Evolutionary conservation across 2,329 filamentous ascomycete genomes (phyloP), one percentile per base, ranked within the genome.

Genomic region (Plectosphaerella plurivora): DNA sequence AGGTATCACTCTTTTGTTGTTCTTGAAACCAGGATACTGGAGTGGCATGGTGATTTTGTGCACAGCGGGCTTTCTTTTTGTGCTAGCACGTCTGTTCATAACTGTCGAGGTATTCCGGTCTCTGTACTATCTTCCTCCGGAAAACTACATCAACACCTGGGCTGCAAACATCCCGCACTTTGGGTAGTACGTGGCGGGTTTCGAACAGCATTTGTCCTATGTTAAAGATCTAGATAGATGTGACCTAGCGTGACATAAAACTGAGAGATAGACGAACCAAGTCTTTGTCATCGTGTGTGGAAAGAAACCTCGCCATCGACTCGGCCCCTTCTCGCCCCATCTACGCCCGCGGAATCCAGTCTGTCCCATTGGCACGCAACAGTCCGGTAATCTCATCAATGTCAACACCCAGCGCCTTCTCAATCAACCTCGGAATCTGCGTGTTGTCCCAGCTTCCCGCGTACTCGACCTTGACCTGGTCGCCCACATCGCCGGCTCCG

Each of bases 361-460:
- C 45, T 25, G 51, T 53, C n/a, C 41, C 47, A 47, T 53, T 53
- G 47, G 47, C 53, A 14, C 57, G 55, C 8, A 67, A 50, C 45
- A 56, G 55, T 52, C 53, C 55, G 2, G 62, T 67, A 10, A 65
- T 56, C 45, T 57, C 49, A 10, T 60, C 57, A 22, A 68, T 51
- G 35, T 61, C 55, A 9, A 68, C 53, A 2, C 56, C 54, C 8
- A 68, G 55, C 41, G 60, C 59, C 51, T 64, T 54, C 20, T 60
- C 61, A 10, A 67, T 55, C 36, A 63, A 65, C 24, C 53, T 45
- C 3, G 62, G 63, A 33, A 68, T 51, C 53, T 67, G 63, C 4
- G 58, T 65, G 50, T 68, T 68, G 45, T 68, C 65, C 46, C 59
- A 59, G 39, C 57, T 57, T 3, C 65, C 65, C 2, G 58, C 57